Base-by-base conservation (phyloP, 495 filamentous ascomycete genomes). In the Hyaloscypha hepaticicola region DNA sequence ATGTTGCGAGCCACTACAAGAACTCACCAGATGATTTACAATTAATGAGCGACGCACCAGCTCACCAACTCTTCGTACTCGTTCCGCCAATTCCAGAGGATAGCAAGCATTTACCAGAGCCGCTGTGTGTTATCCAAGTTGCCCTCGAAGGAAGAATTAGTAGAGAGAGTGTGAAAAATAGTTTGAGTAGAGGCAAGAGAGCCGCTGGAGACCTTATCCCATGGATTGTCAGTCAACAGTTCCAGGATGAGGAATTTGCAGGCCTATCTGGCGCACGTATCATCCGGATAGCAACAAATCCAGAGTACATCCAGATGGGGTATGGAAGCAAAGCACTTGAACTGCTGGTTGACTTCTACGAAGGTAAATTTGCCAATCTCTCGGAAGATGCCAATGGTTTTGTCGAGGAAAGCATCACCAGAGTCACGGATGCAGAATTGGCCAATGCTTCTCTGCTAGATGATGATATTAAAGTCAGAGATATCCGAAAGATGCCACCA, bases 1-100 rank as follows among this genome's bases (percentile, higher is more conserved):
- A 97, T 70, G 95, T 98, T n/a, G 93, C 96, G 21, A 94, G 90
- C 72, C 93, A 97, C 73, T 97, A 99, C 79, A 98, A 98, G 76
- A 99, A 99, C 76, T 92, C 93, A 1, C 96, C 96, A 4, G 97
- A 99, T 70, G 96, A 99, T 72, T 82, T 99, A 28, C 96, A 98
- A 74, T 86, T 99, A 34, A 95, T 99, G 90, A 93, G 89, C 68
- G 96, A 99, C 78, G 95, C 96, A 7, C 96, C 96, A 12, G 94
- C 95, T 0, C 96, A 99, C 72, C 93, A 98, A 75, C 87, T 99
- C 21, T 98, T 92, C 71, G 96, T 97, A 29, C 87, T 99, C 38
- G 91, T 96, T 5, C 90, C 93, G 6, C 94, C 95, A 0, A 87
- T 96, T 25, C 81, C 89, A 34, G 91, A 94, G 69, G 84, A 89